phyloP scores from a whole-genome alignment of 2,329 filamentous ascomycete species.

The Pochonia chlamydosporia region DNA sequence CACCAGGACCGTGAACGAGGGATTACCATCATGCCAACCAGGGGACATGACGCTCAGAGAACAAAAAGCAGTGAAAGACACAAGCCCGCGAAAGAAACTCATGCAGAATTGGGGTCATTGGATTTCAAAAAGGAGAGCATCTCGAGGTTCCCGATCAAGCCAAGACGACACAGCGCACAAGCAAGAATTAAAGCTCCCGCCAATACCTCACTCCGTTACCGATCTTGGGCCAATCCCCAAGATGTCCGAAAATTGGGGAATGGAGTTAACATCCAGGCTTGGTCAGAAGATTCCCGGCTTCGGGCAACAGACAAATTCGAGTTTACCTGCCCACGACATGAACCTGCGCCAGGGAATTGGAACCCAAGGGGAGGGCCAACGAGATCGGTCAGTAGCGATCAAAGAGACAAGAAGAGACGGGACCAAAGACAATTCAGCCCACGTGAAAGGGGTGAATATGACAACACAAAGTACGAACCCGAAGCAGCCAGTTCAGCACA shows the following conservation, averaged over 20 bases:
- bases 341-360: neutral
- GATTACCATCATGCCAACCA: neutral
- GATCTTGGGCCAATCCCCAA: neutral
- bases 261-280: neutral
- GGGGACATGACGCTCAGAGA: neutral
- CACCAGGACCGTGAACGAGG: neutral
- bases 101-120: conserved; percentile 6
- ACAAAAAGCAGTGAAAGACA: neutral
- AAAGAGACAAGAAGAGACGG: neutral
- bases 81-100: neutral
- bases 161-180: neutral
- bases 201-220: neutral
- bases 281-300: conserved; percentile 2
- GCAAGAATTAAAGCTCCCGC: neutral
- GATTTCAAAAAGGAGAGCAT: conserved; percentile 12
- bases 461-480: neutral
- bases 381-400: neutral
- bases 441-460: neutral
- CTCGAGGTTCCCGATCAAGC: neutral
- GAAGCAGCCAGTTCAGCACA: neutral
- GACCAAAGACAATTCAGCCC: neutral
- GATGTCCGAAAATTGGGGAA: neutral
- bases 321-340: neutral
- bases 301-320: conserved; percentile 5
- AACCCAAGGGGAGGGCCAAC: neutral